phyloP scores from a whole-genome alignment of 148 eudicot genomes.

The Nepenthes gracilis region DNA sequence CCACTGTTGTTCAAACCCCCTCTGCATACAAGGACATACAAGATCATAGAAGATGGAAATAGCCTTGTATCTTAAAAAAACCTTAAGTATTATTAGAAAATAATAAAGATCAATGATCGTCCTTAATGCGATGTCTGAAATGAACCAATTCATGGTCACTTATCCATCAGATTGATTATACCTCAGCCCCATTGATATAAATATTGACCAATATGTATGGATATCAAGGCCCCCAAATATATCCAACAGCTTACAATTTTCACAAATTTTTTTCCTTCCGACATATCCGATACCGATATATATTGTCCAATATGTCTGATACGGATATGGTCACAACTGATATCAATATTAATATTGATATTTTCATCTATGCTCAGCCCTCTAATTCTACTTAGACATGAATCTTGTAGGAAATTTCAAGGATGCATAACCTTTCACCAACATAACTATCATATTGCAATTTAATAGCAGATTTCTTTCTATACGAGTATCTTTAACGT shows the following conservation, averaged over 20 bases:
- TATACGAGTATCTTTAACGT: too few species aligned
- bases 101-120: too few species aligned
- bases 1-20: conserved; percentile 91
- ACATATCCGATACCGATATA: too few species aligned
- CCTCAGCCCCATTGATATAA: neutral
- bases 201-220: neutral
- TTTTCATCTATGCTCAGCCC: too few species aligned
- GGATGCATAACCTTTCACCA: neutral
- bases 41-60: neutral
- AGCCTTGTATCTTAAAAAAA: neutral
- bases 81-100: too few species aligned
- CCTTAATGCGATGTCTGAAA: too few species aligned
- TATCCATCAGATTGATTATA: neutral
- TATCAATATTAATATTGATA: too few species aligned
- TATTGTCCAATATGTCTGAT: too few species aligned
- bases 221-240: neutral
- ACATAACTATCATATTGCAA: neutral
- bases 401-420: neutral
- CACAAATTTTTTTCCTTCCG: too few species aligned
- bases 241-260: neutral
- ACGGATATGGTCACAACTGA: too few species aligned
- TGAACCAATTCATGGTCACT: too few species aligned
- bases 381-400: too few species aligned
- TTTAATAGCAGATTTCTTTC: neutral
- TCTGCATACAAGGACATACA: conserved; percentile 31